phyloP scores from a whole-genome alignment of 352 stramenopile genomes.

The Globisporangium acanthophoron region DNA sequence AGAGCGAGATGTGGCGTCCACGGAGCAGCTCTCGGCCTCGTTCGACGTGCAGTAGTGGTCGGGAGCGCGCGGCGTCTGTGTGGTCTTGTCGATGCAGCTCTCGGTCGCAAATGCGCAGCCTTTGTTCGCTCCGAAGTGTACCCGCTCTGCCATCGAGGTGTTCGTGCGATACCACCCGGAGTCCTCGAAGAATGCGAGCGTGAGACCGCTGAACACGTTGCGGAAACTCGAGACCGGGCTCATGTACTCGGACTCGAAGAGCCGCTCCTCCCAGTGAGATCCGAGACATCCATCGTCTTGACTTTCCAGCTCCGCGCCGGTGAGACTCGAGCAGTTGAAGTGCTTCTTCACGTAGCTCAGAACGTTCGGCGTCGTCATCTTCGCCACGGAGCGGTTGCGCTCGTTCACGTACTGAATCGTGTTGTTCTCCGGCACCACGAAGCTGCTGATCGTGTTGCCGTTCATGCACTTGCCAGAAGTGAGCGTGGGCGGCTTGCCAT shows the following conservation, averaged over 20 bases:
- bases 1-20: constrained; percentile 63
- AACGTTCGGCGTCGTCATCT: constrained; percentile 66
- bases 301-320: constrained; percentile 72
- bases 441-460: constrained; percentile 38
- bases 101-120: constrained; percentile 62
- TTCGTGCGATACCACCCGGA: constrained; percentile 80
- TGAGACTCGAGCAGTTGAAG: constrained; percentile 55
- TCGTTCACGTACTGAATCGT: constrained; percentile 59
- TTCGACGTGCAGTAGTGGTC: constrained; percentile 70
- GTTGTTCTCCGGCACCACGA: constrained; percentile 22
- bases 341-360: constrained; percentile 51
- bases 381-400: constrained; percentile 46
- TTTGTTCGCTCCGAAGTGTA: constrained; percentile 62
- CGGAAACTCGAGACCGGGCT: constrained; percentile 66
- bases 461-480: constrained; percentile 40
- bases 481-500: constrained; percentile 25
- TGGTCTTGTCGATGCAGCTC: constrained; percentile 60
- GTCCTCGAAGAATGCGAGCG: constrained; percentile 78
- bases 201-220: constrained; percentile 67
- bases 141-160: constrained; percentile 30
- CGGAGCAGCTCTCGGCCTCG: constrained; percentile 57
- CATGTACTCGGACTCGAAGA: constrained; percentile 85
- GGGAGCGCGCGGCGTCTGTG: constrained; percentile 26
- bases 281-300: constrained; percentile 69
- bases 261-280: constrained; percentile 79